Conservation (phyloP, 768 basidiomycete species). For the Suillus subluteus region DNA sequence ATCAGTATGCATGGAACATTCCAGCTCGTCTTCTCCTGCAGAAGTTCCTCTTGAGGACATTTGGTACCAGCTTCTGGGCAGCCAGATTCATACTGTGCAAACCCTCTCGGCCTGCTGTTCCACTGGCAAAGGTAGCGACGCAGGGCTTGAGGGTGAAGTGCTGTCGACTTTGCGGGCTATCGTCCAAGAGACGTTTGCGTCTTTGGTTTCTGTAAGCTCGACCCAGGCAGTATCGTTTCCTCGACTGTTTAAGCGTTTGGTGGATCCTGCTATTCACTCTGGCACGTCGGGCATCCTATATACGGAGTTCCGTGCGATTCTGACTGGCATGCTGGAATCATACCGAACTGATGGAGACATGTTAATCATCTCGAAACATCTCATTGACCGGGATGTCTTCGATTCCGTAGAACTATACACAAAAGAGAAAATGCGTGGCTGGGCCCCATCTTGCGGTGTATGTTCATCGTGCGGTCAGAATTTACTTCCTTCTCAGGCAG, state of each 20-base stretch:
- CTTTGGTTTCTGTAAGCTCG: constrained; percentile 83
- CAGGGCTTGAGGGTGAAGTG: constrained; percentile 33
- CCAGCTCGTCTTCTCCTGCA: constrained; percentile 44
- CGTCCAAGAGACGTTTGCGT: constrained; percentile 82
- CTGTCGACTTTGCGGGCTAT: constrained; percentile 66
- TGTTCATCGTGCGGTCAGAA: constrained; percentile 60
- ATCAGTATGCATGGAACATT: constrained; percentile 71
- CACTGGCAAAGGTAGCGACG: constrained; percentile 24
- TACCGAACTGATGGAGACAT: constrained; percentile 93
- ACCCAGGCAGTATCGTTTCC: constrained; percentile 87
- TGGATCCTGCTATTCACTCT: constrained; percentile 65
- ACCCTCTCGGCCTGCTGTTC: constrained; percentile 52
- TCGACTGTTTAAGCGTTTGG: constrained; percentile 87
- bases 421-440: constrained; percentile 62
- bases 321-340: constrained; percentile 94
- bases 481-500: constrained; percentile 36
- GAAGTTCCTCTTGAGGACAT: constrained; percentile 72
- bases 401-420: constrained; percentile 65
- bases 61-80: constrained; percentile 86
- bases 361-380: constrained; percentile 78
- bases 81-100: constrained; percentile 82
- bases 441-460: constrained; percentile 52
- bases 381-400: constrained; percentile 84
- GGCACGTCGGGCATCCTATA: constrained; percentile 68
- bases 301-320: constrained; percentile 87